These are phyloP conservation scores for Aethionema arabicum DNA, from an alignment of 345 rosid genomes.

Conservation along the genomic window DNA sequence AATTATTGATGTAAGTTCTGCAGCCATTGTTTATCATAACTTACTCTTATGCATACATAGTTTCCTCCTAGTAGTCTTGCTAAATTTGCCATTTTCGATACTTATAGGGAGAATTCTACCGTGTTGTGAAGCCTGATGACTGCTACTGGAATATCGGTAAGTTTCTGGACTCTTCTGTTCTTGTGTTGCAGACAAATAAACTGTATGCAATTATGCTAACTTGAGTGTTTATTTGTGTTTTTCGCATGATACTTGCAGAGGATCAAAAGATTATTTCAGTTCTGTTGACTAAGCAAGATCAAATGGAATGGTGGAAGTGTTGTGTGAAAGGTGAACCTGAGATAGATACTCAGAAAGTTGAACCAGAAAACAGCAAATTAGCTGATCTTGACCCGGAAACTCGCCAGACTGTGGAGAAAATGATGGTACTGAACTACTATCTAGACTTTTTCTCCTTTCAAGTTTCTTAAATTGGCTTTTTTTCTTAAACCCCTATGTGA, in stretches of 20 bases:
- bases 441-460: neutral
- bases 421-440: slow-evolving; percentile 61
- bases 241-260: slow-evolving; percentile 34
- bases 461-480: neutral
- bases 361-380: slow-evolving; percentile 90
- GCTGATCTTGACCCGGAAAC: slow-evolving; percentile 90
- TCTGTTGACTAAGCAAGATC: slow-evolving; percentile 87
- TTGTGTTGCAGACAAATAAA: too few relatives aligned
- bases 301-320: slow-evolving; percentile 98
- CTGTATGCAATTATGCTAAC: neutral
- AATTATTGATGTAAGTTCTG: slow-evolving; percentile 68
- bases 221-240: slow-evolving; percentile 3
- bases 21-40: slow-evolving; percentile 2
- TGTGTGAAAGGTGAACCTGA: slow-evolving; percentile 90
- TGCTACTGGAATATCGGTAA: slow-evolving; percentile 97
- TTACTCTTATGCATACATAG: neutral
- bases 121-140: slow-evolving; percentile 79
- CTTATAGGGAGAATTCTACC: slow-evolving; percentile 74
- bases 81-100: slow-evolving; percentile 24
- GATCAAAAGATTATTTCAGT: slow-evolving; percentile 43
- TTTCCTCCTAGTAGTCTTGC: neutral
- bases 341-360: slow-evolving; percentile 94
- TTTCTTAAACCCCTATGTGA: neutral
- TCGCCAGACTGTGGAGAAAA: slow-evolving; percentile 87
- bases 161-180: neutral